phyloP scores from a whole-genome alignment of 1,284 basidiomycete species.

The Amylostereum areolatum region DNA sequence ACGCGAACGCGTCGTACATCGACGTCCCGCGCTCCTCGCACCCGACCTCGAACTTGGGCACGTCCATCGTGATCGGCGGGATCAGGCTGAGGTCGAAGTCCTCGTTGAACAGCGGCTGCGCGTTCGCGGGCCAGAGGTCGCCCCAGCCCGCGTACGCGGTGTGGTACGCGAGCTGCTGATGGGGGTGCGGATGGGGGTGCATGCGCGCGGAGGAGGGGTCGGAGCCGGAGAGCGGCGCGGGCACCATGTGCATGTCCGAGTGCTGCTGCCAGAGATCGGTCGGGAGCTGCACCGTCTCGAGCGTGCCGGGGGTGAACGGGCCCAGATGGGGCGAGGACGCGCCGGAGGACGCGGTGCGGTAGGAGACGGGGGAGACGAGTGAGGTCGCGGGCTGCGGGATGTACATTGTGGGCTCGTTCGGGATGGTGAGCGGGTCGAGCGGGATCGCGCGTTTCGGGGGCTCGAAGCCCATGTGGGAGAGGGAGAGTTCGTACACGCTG shows the following conservation, averaged over 20 bases:
- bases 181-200: conserved; percentile 15
- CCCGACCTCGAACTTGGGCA: conserved; percentile 19
- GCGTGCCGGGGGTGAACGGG: conserved; percentile 12
- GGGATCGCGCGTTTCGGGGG: conserved; percentile 19
- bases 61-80: conserved; percentile 40
- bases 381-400: conserved; percentile 17
- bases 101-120: conserved; percentile 32
- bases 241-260: conserved; percentile 6
- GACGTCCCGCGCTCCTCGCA: too few species aligned
- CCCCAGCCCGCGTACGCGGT: conserved; percentile 25
- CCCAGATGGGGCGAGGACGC: conserved; percentile 21
- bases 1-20: too few species aligned
- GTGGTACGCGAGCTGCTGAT: conserved; percentile 23
- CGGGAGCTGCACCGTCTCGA: conserved; percentile 13
- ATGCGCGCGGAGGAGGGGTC: conserved; percentile 10
- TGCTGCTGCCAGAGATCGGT: conserved; percentile 14
- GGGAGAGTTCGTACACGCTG: conserved; percentile 13
- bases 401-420: conserved; percentile 23
- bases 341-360: conserved; percentile 33
- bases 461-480: conserved; percentile 14
- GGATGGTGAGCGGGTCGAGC: conserved; percentile 35
- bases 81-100: conserved; percentile 42
- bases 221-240: neutral
- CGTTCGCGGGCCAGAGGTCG: conserved; percentile 22
- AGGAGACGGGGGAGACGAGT: conserved; percentile 25